Percentiles rank a stretch among this genome's conserved stretches.
Conservation (phyloP, 2,329 filamentous ascomycete genomes). For the Neofusicoccum kwambonambiense region DNA sequence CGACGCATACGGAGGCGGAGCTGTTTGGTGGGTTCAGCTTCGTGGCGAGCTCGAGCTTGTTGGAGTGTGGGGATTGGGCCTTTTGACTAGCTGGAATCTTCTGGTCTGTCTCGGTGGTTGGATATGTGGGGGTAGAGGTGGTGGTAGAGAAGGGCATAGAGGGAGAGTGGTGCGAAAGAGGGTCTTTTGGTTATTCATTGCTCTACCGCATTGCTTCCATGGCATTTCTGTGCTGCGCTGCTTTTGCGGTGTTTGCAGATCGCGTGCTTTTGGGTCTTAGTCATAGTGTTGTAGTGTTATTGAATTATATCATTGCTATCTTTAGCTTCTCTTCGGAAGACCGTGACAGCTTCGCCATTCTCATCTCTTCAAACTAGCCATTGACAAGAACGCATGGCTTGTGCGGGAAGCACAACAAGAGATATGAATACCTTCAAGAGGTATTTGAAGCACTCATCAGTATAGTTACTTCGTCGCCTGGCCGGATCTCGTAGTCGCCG, state of each 20-base stretch:
- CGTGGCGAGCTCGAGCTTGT: conserved; percentile 51
- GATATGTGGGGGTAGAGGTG: background rate
- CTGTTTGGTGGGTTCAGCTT: conserved; percentile 56
- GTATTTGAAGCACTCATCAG: no score
- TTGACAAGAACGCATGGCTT: no score
- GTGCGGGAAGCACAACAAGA: no score
- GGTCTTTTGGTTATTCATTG: background rate
- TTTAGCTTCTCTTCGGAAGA: no score
- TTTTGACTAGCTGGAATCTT: conserved; percentile 17
- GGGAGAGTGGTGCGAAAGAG: background rate
- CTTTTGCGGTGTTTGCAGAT: background rate
- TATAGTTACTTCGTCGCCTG: no score
- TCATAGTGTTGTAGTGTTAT: background rate
- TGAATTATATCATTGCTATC: background rate
- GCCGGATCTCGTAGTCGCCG: no score
- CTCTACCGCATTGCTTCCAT: background rate
- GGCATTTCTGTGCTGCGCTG: background rate
- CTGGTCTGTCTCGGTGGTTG: background rate
- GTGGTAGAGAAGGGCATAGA: background rate
- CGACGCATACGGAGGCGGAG: conserved; percentile 38
- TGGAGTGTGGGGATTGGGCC: conserved; percentile 34
- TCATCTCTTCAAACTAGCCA: no score
- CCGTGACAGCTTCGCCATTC: no score
- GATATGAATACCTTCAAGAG: no score
- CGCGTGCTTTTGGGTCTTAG: background rate